phyloP scores from a whole-genome alignment of 75 land plant genomes.

The Selaginella tamariscina region DNA sequence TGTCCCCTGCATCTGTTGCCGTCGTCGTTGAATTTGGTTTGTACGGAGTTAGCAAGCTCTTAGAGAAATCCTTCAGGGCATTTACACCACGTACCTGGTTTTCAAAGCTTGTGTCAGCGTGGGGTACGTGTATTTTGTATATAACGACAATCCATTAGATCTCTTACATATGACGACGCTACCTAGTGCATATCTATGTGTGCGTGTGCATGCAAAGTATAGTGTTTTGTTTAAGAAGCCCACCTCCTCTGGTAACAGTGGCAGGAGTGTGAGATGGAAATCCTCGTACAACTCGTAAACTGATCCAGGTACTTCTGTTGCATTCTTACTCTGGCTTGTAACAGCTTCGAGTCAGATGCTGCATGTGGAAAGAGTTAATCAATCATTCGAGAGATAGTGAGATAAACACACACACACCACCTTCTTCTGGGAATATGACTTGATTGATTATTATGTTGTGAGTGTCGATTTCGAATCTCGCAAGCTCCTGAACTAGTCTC shows the following conservation, averaged over 20 bases:
- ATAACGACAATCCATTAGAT: not conserved
- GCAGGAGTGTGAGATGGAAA: conserved; percentile 74
- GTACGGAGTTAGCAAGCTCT: conserved; percentile 44
- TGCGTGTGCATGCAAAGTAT: not conserved
- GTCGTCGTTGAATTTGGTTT: conserved; percentile 17
- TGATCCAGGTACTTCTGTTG: conserved; percentile 89
- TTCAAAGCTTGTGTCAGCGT: no score
- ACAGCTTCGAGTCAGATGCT: conserved; percentile 66
- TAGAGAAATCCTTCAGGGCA: conserved; percentile 54
- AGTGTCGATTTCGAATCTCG: conserved; percentile 86
- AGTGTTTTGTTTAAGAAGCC: not conserved
- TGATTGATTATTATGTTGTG: conserved; percentile 93
- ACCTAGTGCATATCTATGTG: no score
- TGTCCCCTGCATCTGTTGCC: conserved; percentile 33
- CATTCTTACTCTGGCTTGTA: conserved; percentile 79
- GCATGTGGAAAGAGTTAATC: conserved; percentile 10
- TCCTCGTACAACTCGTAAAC: conserved; percentile 87
- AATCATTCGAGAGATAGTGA: not conserved
- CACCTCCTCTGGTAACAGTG: conserved; percentile 87
- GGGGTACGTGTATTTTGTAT: no score
- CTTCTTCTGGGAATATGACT: conserved; percentile 75
- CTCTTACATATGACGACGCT: no score
- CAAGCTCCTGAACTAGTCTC: conserved; percentile 85
- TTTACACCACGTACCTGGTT: conserved; percentile 77
- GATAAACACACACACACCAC: conserved; percentile 14